Evolutionary conservation across 148 eudicot species (phyloP).

Genomic region (Mesembryanthemum crystallinum): DNA sequence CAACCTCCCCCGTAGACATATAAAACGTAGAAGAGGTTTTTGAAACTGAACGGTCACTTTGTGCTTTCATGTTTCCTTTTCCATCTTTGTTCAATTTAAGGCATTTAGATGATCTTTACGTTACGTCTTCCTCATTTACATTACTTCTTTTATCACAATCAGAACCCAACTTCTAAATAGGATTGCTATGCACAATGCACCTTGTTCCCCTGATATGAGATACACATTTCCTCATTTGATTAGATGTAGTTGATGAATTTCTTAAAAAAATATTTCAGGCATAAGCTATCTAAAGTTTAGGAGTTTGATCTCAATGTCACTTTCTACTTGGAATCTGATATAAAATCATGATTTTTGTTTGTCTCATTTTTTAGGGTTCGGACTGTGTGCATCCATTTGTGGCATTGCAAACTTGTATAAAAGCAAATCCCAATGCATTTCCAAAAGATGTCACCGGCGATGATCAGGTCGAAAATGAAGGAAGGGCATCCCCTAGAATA

Average conservation of each 20-base stretch:
- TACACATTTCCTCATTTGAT: neutral
- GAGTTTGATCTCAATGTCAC: neutral
- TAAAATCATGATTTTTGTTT: neutral
- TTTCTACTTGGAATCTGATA: neutral
- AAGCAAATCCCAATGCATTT: slow-evolving; percentile 78
- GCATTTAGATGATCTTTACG: too few relatives aligned
- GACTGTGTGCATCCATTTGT: slow-evolving; percentile 88
- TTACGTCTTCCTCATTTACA: too few relatives aligned
- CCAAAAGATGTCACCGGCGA: slow-evolving; percentile 59
- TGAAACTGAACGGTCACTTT: too few relatives aligned
- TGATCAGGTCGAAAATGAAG: slow-evolving; percentile 41
- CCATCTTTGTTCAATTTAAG: too few relatives aligned
- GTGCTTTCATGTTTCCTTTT: too few relatives aligned
- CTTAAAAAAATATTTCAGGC: neutral
- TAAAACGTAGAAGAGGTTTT: too few relatives aligned
- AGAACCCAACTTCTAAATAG: too few relatives aligned
- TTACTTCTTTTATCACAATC: too few relatives aligned
- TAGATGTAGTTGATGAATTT: neutral
- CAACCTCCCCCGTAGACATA: too few relatives aligned
- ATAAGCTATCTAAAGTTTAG: neutral
- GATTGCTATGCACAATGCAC: too few relatives aligned
- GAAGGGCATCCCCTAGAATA: slow-evolving; percentile 41
- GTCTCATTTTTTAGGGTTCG: slow-evolving; percentile 53
- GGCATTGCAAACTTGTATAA: slow-evolving; percentile 73
- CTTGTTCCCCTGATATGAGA: too few relatives aligned